Evolutionary conservation across 495 filamentous ascomycete genomes (phyloP).

Genomic region (Tuber melanosporum): DNA sequence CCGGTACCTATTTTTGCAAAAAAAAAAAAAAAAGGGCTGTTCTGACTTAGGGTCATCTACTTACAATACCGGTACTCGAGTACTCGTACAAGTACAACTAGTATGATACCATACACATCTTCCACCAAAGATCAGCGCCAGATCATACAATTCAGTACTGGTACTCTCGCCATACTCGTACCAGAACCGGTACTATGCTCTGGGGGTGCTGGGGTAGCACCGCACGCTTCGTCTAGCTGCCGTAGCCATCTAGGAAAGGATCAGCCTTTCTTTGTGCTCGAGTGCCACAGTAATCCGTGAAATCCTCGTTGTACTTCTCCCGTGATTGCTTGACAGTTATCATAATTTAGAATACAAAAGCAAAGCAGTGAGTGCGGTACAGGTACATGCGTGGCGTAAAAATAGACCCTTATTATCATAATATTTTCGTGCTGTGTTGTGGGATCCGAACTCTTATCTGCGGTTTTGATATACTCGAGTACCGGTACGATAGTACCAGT

Average conservation of each 20-base stretch:
- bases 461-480: neutral
- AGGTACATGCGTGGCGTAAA: neutral
- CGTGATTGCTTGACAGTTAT: neutral
- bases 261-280: neutral
- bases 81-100: no score
- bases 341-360: neutral
- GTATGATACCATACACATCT: neutral
- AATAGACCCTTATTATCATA: neutral
- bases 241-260: neutral
- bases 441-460: neutral
- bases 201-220: neutral
- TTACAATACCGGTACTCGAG: neutral
- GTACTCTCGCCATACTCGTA: neutral
- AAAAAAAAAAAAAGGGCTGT: neutral
- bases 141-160: neutral
- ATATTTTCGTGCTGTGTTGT: neutral
- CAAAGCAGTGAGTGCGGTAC: neutral
- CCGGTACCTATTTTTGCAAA: neutral
- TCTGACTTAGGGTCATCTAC: neutral
- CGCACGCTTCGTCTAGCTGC: neutral
- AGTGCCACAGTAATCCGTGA: neutral
- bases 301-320: neutral
- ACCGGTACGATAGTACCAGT: no score
- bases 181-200: neutral
- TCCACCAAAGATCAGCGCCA: neutral